phyloP scores from a whole-genome alignment of 2,329 filamentous ascomycete species.

The Fusarium lyarnte region DNA sequence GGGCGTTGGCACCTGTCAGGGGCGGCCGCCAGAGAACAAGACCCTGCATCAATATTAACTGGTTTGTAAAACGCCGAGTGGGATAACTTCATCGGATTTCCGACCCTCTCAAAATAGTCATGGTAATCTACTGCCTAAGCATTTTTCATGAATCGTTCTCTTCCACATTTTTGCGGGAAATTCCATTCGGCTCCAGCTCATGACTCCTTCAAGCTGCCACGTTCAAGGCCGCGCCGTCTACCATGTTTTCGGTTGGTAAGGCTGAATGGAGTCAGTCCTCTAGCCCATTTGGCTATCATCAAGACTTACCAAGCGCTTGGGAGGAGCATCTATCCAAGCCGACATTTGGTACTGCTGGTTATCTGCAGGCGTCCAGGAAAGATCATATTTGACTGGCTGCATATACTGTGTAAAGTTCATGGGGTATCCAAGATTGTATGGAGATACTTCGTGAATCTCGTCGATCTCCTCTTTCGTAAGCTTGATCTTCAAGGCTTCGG shows the following conservation, averaged over 20 bases:
- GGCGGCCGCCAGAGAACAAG: too few relatives aligned
- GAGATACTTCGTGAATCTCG: constrained; percentile 8
- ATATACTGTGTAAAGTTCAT: not conserved
- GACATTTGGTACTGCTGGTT: not conserved
- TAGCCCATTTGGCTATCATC: fast-evolving
- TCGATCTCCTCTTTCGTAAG: constrained; percentile 4
- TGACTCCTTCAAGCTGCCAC: too few relatives aligned
- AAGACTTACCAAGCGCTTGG: not conserved
- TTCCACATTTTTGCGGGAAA: too few relatives aligned
- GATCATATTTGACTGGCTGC: not conserved
- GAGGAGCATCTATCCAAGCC: not conserved
- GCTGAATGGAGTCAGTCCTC: not conserved
- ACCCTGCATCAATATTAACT: too few relatives aligned
- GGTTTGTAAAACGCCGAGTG: too few relatives aligned
- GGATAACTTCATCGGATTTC: too few relatives aligned
- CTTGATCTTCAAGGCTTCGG: not conserved
- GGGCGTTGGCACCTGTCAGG: too few relatives aligned
- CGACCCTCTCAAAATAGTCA: too few relatives aligned
- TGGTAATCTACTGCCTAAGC: too few relatives aligned
- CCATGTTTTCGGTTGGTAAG: not conserved
- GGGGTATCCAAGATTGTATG: not conserved
- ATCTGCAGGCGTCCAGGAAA: not conserved
- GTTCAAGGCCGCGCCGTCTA: not conserved
- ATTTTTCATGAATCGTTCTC: too few relatives aligned
- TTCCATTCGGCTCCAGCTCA: too few relatives aligned